Conservation (phyloP, 306 rosid genomes). For the Cucumis melo region DNA sequence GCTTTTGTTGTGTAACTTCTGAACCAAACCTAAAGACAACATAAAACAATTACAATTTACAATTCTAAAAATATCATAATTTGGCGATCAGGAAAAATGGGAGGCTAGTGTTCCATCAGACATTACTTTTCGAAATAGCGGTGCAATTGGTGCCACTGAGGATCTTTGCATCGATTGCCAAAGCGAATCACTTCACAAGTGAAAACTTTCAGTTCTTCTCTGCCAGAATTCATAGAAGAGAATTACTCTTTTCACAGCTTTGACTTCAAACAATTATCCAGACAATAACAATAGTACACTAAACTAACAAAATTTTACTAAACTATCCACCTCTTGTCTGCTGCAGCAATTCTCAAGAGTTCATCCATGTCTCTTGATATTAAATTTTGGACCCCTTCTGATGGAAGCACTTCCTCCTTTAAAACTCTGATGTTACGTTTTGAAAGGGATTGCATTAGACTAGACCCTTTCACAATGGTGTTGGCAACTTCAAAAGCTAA, state of each 20-base stretch:
- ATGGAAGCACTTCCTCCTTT: constrained; percentile 77
- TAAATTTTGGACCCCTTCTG: constrained; percentile 86
- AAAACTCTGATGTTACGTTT: constrained; percentile 72
- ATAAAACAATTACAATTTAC: constrained; percentile 10
- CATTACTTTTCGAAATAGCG: constrained; percentile 90
- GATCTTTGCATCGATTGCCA: constrained; percentile 98
- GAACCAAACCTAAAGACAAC: constrained; percentile 54
- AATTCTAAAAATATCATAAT: constrained; percentile 7
- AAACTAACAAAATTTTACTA: constrained; percentile 13
- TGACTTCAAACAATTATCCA: neutral
- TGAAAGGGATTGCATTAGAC: constrained; percentile 96
- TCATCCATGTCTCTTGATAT: constrained; percentile 76
- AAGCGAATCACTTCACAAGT: constrained; percentile 95
- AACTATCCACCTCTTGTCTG: constrained; percentile 79
- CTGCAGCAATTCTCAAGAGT: constrained; percentile 81
- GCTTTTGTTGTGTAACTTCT: constrained; percentile 66
- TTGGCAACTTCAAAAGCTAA: constrained; percentile 98
- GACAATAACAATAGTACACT: neutral
- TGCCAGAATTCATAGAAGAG: constrained; percentile 40
- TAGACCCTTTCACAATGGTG: constrained; percentile 90
- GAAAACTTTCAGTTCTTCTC: constrained; percentile 86
- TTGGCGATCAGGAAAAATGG: constrained; percentile 9
- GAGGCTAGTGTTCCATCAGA: constrained; percentile 8
- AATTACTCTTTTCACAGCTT: constrained; percentile 7
- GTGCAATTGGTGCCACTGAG: constrained; percentile 95